Evolutionary conservation across 805 yeast species (phyloP).

Genomic region (Yarrowia sp.): DNA sequence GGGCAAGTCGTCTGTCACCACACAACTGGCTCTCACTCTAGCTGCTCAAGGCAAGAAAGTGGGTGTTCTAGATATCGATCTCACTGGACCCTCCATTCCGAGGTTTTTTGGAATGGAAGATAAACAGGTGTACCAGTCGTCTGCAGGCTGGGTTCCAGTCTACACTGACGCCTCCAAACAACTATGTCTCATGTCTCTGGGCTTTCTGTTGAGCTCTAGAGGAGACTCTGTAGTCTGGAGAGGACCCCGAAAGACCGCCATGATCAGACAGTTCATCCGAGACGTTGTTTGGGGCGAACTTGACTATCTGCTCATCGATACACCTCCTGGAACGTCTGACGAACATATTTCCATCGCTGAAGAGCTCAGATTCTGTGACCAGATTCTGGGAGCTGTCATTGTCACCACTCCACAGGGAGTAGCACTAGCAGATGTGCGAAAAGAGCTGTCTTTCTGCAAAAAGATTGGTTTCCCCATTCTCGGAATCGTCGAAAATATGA

Average conservation of each 20-base stretch:
- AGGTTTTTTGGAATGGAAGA: slow-evolving; percentile 91
- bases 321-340: slow-evolving; percentile 99
- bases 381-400: slow-evolving; percentile 74
- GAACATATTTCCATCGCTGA: slow-evolving; percentile 97
- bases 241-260: slow-evolving; percentile 97
- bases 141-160: slow-evolving; percentile 93
- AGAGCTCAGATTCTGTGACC: slow-evolving; percentile 46
- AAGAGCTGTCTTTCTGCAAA: slow-evolving; percentile 86
- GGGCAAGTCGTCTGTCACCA: slow-evolving; percentile 93
- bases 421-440: slow-evolving; percentile 89
- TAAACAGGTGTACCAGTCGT: slow-evolving; percentile 73
- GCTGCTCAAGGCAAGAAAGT: slow-evolving; percentile 69
- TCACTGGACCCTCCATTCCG: slow-evolving; percentile 95
- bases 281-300: slow-evolving; percentile 88
- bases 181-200: slow-evolving; percentile 77
- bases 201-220: slow-evolving; percentile 77
- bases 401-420: slow-evolving; percentile 97
- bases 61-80: slow-evolving; percentile 93
- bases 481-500: slow-evolving; percentile 94
- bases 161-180: slow-evolving; percentile 44
- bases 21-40: slow-evolving; percentile 84
- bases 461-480: slow-evolving; percentile 76
- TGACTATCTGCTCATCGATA: slow-evolving; percentile 81
- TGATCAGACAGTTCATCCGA: slow-evolving; percentile 87
- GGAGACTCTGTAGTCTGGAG: slow-evolving; percentile 96